A percentile compares a stretch with the other conserved stretches of the same genome.
These are phyloP conservation scores for Chytridium lagenaria DNA, from an alignment of 371 early-diverging fungal species.

Conservation along the genomic window DNA sequence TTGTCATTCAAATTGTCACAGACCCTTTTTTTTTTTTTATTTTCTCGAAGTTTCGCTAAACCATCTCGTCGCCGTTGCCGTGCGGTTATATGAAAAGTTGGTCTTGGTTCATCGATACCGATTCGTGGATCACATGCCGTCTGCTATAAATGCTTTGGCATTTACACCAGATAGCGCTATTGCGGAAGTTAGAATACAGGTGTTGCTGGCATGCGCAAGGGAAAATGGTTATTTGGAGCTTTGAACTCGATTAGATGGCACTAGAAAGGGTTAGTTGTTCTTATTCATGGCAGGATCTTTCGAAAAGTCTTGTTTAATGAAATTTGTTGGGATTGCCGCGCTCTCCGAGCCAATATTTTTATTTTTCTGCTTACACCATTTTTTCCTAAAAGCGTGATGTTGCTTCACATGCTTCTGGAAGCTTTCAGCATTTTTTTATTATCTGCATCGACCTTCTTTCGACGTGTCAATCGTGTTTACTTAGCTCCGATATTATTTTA, in stretches of 20 bases:
- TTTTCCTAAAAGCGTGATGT: too few relatives aligned
- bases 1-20: too few relatives aligned
- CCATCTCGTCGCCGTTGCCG: too few relatives aligned
- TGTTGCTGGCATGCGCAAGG: conserved; percentile 80
- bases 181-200: too few relatives aligned
- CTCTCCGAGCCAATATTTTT: neutral
- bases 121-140: conserved; percentile 86
- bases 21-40: too few relatives aligned
- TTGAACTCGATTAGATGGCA: conserved; percentile 75
- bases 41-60: too few relatives aligned
- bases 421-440: neutral
- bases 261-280: conserved; percentile 67
- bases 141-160: conserved; percentile 82
- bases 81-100: too few relatives aligned
- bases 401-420: too few relatives aligned
- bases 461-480: neutral
- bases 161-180: conserved; percentile 53
- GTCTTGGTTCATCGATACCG: conserved; percentile 90
- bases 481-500: conserved; percentile 21
- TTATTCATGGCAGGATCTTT: too few relatives aligned
- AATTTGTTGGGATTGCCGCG: too few relatives aligned
- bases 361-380: neutral
- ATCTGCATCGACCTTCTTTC: too few relatives aligned
- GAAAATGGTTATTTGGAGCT: conserved; percentile 93
- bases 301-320: too few relatives aligned